Percentiles rank a stretch among this genome's conserved stretches.
Evolutionary conservation across 768 basidiomycete genomes (phyloP).

Genomic region (Termitomyces sp.): DNA sequence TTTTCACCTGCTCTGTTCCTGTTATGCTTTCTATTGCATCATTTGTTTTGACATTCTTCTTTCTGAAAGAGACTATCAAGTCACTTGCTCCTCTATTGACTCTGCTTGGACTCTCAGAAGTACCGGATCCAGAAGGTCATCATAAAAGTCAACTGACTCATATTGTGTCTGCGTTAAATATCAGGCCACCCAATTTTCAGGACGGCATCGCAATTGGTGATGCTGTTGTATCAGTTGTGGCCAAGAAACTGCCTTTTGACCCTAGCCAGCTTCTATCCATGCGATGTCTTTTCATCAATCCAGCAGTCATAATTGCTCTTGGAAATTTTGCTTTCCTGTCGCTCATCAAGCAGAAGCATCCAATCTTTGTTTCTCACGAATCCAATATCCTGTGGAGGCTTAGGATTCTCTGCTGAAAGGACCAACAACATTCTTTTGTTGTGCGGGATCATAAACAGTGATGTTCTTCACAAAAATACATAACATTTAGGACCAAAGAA

Average conservation of each 20-base stretch:
- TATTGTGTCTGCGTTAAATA: background rate
- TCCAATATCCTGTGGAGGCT: constrained; percentile 58
- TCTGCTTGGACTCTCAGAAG: constrained; percentile 11
- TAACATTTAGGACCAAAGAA: constrained; percentile 55
- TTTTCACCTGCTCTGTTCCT: constrained; percentile 61
- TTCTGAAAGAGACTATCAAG: constrained; percentile 46
- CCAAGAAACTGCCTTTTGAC: constrained; percentile 1
- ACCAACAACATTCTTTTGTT: constrained; percentile 60
- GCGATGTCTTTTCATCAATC: constrained; percentile 37
- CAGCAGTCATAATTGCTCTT: constrained; percentile 50
- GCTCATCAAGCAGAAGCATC: constrained; percentile 52
- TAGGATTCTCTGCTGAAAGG: constrained; percentile 53
- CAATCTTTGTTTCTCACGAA: constrained; percentile 62
- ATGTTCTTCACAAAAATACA: constrained; percentile 59
- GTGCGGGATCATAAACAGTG: constrained; percentile 60
- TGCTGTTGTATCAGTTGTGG: constrained; percentile 1
- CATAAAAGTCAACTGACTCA: background rate
- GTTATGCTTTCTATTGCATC: constrained; percentile 51
- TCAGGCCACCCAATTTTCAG: constrained; percentile 10
- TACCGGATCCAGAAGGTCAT: background rate
- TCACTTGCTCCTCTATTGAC: constrained; percentile 18
- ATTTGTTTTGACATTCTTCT: constrained; percentile 45
- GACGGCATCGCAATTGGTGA: background rate
- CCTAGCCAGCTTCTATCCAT: constrained; percentile 37
- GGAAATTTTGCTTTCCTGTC: constrained; percentile 61